Base-by-base conservation (phyloP, 352 stramenopile genomes). In the Pythium myriotylum region DNA sequence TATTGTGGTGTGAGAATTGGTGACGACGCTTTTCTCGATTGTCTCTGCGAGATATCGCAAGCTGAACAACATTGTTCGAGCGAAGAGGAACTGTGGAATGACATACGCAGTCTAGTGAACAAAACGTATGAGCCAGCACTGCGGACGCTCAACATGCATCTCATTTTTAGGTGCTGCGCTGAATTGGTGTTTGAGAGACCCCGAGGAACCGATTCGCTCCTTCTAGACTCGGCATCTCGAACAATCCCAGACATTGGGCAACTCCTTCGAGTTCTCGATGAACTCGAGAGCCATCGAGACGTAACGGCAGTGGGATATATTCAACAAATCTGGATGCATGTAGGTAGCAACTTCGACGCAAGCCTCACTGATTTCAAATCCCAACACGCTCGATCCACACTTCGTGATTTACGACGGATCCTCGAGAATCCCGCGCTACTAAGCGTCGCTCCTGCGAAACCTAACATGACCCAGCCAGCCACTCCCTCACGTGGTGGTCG, bases 341-440 rank as follows among this genome's bases (percentile, higher is more conserved):
- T 10, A 35, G 10, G 10, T 35, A 5, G 29, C 10, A 10, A 10
- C 10, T 35, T 35, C 10, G 29, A 35, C 10, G 29, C 29, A 10
- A 35, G 29, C 5, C 29, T 35, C 10, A 35, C 5, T 35, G 5
- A 10, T 10, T 5, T 10, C 10, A 35, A 10, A 5, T 35, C 29
- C 5, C 29, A 35, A 10, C 29, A 35, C 5, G 10, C 5, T 35
- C 29, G 10, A 35, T 35, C 10, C 0, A 16, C 39, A 19, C 17
- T 54, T 8, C 20, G 26, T 14, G 17, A 20, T 19, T 22, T 70
- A 12, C 54, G 54, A 9, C 13, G 35, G 12, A 35, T 70, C 13
- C 55, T 70, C 5, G 54, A 70, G 22, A 37, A 40, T n/a, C 45
- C 42, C 26, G 61, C 53, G 12, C 39, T 61, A 6, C 59, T 67